phyloP scores from a whole-genome alignment of 495 filamentous ascomycete genomes.

The Collariella sp. region DNA sequence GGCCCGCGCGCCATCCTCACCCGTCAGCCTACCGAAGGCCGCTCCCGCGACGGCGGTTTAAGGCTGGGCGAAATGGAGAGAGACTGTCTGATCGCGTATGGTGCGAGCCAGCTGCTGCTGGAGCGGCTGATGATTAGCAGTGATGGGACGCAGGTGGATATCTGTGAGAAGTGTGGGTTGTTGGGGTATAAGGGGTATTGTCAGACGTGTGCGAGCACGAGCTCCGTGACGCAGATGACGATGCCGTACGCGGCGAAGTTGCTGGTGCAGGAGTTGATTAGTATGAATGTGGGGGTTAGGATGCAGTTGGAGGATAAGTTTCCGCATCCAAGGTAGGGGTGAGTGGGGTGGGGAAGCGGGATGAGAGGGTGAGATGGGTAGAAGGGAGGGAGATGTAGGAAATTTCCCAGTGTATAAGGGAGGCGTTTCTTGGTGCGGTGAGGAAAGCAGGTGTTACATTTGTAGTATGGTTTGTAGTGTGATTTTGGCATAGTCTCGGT shows the following conservation, averaged over 20 bases:
- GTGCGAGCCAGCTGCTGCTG: conserved; percentile 81
- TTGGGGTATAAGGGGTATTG: conserved; percentile 95
- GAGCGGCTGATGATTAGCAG: conserved; percentile 91
- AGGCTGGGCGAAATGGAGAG: conserved; percentile 98
- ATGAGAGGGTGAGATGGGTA: not conserved
- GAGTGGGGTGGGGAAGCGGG: not conserved
- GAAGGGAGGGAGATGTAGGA: not conserved
- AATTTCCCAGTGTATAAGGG: no score
- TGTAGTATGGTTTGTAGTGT: not conserved
- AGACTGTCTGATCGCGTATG: conserved; percentile 94
- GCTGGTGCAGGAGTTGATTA: conserved; percentile 89
- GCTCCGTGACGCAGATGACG: conserved; percentile 75
- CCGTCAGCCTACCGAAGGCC: conserved; percentile 92
- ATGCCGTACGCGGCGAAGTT: conserved; percentile 99
- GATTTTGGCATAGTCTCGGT: not conserved
- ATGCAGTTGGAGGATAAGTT: conserved; percentile 89
- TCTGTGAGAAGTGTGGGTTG: conserved; percentile 86
- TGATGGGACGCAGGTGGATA: conserved; percentile 81
- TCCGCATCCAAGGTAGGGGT: conserved; percentile 43
- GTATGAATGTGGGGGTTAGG: conserved; percentile 90
- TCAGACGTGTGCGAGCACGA: conserved; percentile 74
- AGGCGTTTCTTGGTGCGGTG: no score
- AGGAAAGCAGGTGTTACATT: no score
- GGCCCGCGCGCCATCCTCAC: conserved; percentile 88
- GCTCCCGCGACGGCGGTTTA: conserved; percentile 83